These are phyloP conservation scores for Aegle marmelos DNA, from an alignment of 345 rosid species.

Conservation along the genomic window DNA sequence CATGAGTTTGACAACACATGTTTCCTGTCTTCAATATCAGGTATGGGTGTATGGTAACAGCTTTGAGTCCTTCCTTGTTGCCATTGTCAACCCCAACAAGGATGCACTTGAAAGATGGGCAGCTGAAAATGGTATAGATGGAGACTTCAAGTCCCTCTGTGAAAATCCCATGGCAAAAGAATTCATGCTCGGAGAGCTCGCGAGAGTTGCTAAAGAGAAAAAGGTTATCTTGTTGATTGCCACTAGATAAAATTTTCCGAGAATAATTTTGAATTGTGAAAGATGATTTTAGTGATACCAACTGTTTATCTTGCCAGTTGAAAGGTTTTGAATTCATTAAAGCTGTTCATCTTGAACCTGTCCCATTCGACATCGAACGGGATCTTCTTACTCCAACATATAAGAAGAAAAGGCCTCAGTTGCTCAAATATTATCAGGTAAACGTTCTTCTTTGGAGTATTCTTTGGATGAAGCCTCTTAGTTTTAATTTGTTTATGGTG, in stretches of 20 bases:
- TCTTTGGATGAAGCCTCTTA: background rate
- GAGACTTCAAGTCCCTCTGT: constrained; percentile 69
- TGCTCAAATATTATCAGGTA: constrained; percentile 85
- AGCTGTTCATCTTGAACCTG: constrained; percentile 78
- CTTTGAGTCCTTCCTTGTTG: constrained; percentile 85
- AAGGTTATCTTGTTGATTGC: constrained; percentile 40
- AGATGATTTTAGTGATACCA: background rate
- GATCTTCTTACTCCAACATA: constrained; percentile 92
- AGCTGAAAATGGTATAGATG: constrained; percentile 50
- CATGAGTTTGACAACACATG: background rate
- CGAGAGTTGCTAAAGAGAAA: constrained; percentile 67
- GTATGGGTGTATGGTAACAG: constrained; percentile 97
- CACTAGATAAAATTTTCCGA: background rate
- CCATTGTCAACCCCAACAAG: constrained; percentile 83
- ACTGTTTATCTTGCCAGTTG: constrained; percentile 41
- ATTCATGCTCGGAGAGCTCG: constrained; percentile 63
- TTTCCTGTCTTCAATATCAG: constrained; percentile 36
- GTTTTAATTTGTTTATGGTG: background rate
- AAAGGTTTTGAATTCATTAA: constrained; percentile 87
- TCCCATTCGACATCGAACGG: constrained; percentile 82
- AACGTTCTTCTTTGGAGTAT: background rate
- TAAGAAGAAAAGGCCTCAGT: constrained; percentile 94
- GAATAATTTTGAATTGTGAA: background rate
- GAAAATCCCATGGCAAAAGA: constrained; percentile 63
- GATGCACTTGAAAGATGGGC: constrained; percentile 84